Percentiles rank a stretch among this genome's conserved stretches.
phyloP scores from a whole-genome alignment of 371 early-diverging fungal genomes.

The Chytridium lagenaria region DNA sequence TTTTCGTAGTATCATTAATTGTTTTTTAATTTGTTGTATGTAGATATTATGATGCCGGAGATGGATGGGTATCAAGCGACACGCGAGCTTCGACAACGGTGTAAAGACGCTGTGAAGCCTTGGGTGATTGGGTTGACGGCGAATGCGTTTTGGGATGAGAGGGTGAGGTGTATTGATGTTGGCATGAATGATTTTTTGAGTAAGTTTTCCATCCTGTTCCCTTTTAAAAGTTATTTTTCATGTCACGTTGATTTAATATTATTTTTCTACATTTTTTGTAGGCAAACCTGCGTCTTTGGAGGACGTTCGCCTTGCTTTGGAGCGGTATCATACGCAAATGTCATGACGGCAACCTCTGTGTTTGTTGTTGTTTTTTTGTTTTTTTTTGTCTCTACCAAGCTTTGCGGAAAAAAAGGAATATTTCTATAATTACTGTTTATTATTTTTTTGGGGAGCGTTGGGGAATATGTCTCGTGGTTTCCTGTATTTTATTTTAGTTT shows the following conservation, averaged over 20 bases:
- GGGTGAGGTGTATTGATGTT: slow-evolving; percentile 24
- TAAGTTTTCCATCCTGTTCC: slow-evolving; percentile 8
- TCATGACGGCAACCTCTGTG: background rate
- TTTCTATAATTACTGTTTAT: too few species aligned
- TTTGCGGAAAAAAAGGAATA: background rate
- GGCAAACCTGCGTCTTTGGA: slow-evolving; percentile 14
- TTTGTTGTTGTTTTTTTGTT: background rate
- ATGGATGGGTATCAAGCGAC: slow-evolving; percentile 20
- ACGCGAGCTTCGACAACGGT: background rate
- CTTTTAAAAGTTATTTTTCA: too few species aligned
- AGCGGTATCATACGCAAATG: background rate
- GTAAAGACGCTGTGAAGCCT: background rate
- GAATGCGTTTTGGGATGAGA: slow-evolving; percentile 32
- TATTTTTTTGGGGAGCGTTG: background rate
- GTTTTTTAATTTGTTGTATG: background rate
- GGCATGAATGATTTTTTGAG: slow-evolving; percentile 37
- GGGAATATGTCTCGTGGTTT: background rate
- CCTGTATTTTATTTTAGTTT: background rate
- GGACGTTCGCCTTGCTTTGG: background rate
- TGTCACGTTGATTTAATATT: background rate
- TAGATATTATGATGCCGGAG: slow-evolving; percentile 27
- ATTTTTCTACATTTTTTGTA: slow-evolving; percentile 3
- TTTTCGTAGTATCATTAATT: background rate
- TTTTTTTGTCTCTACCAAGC: background rate
- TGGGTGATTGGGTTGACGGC: slow-evolving; percentile 36